Conservation (phyloP, 306 rosid genomes). For the Castanea mollissima region DNA sequence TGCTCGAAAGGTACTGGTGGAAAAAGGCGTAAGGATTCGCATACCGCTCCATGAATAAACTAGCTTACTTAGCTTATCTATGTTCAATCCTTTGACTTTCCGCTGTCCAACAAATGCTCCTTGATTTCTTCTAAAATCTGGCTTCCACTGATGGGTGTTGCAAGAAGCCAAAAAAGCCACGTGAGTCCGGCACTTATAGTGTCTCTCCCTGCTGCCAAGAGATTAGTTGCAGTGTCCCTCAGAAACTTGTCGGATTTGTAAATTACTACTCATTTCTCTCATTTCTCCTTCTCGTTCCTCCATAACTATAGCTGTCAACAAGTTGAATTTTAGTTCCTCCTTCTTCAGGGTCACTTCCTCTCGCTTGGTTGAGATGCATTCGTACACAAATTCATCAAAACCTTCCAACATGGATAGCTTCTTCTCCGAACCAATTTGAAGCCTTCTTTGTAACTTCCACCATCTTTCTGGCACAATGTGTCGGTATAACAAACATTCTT, state of each 20-base stretch:
- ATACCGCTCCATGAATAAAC: slow-evolving; percentile 42
- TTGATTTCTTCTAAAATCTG: slow-evolving; percentile 43
- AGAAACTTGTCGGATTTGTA: slow-evolving; percentile 28
- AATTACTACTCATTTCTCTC: background rate
- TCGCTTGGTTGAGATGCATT: background rate
- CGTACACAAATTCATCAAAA: background rate
- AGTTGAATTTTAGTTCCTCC: slow-evolving; percentile 15
- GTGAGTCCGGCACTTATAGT: slow-evolving; percentile 43
- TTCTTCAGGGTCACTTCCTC: background rate
- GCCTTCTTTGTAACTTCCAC: slow-evolving; percentile 13
- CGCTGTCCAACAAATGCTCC: background rate
- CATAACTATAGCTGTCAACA: slow-evolving; percentile 27
- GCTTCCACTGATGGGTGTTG: slow-evolving; percentile 42
- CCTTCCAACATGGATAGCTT: background rate
- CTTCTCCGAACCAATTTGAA: slow-evolving; percentile 2
- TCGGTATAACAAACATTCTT: slow-evolving; percentile 25
- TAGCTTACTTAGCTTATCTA: slow-evolving; percentile 23
- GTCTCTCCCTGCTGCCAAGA: slow-evolving; percentile 43
- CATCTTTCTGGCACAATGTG: slow-evolving; percentile 9
- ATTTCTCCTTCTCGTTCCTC: background rate
- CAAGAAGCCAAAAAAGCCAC: slow-evolving; percentile 46
- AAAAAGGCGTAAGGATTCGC: slow-evolving; percentile 31
- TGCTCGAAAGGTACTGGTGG: slow-evolving; percentile 29
- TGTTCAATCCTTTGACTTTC: background rate
- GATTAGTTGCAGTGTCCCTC: slow-evolving; percentile 35